Evolutionary conservation across 306 rosid genomes (phyloP), one percentile per base, ranked within the genome.

Genomic region (Elaeagnus macrophylla): DNA sequence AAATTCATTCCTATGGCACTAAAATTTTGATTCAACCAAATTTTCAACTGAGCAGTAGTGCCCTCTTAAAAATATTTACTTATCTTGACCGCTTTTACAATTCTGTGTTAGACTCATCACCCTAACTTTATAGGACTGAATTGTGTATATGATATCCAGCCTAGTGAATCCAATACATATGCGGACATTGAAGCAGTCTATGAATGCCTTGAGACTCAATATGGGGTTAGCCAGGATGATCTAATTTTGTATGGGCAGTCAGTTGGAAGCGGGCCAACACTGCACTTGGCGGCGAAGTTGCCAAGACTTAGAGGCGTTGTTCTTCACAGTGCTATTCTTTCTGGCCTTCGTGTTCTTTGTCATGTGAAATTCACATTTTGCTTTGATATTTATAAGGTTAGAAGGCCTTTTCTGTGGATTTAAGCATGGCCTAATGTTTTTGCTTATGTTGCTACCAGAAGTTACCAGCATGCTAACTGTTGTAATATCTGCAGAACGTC

Each of bases 121-220:
- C 10, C 42, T 7, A 15, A 25, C 8, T 55, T 55, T 25, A 25
- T 25, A 25, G 32, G 32, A 25, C 0, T 19, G 14, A 40, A 49
- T 20, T 52, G 56, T 36, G 25, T 48, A 48, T 52, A 50, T 74
- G 57, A 61, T 60, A 54, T 75, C 15, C 88, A 93, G 99, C 99
- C 99, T 16, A 93, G 96, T 67, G 99, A 93, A 72, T 81, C 82
- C 55, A 75, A 91, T 59, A 93, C 99, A 7, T 93, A 93, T 49
- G 85, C 94, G 36, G 99, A 93, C 78, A 93, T 93, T 51, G 99
- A 93, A 65, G 99, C 99, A 8, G 82, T 93, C 18, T 93, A 93
- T 60, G 94, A 83, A 71, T 88, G 96, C 78, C 96, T 93, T 41
- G 89, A 84, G 71, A 82, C 86, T 1, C 76, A 82, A 65, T 93